A percentile compares a stretch with the other conserved stretches of the same genome.
phyloP scores from a whole-genome alignment of 257 asterid genomes.

The Solanum okadae region DNA sequence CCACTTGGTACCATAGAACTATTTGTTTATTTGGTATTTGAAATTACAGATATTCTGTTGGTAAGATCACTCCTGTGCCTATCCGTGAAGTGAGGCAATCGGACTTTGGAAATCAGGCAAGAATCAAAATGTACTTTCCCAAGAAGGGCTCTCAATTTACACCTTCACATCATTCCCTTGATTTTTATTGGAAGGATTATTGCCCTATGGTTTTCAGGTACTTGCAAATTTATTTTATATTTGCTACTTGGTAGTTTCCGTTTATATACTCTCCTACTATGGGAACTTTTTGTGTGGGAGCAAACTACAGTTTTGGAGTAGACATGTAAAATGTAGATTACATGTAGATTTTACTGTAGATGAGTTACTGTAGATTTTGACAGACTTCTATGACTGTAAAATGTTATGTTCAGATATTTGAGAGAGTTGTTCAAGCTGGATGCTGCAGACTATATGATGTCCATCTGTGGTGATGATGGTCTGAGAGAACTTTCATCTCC shows the following conservation, averaged over 20 bases:
- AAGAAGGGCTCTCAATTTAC: constrained; percentile 79
- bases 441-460: constrained; percentile 98
- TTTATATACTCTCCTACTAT: neutral
- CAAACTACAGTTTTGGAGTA: neutral
- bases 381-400: constrained; percentile 3
- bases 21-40: constrained; percentile 11
- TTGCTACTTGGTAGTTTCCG: neutral
- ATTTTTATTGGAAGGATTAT: constrained; percentile 94
- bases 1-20: neutral
- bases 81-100: constrained; percentile 81
- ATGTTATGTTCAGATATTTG: constrained; percentile 70
- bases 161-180: constrained; percentile 74
- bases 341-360: neutral
- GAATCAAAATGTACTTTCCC: constrained; percentile 89
- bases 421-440: constrained; percentile 84
- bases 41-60: constrained; percentile 90
- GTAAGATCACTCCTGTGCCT: constrained; percentile 92
- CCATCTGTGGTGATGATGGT: constrained; percentile 92
- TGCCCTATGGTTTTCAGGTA: constrained; percentile 99
- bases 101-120: constrained; percentile 85
- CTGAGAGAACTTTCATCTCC: constrained; percentile 84
- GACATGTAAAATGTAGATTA: neutral
- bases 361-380: neutral
- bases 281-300: neutral
- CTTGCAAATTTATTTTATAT: constrained; percentile 3